A percentile compares a stretch with the other conserved stretches of the same genome.
Conservation (phyloP, 2,329 filamentous ascomycete genomes). For the Botrytis pseudocinerea region DNA sequence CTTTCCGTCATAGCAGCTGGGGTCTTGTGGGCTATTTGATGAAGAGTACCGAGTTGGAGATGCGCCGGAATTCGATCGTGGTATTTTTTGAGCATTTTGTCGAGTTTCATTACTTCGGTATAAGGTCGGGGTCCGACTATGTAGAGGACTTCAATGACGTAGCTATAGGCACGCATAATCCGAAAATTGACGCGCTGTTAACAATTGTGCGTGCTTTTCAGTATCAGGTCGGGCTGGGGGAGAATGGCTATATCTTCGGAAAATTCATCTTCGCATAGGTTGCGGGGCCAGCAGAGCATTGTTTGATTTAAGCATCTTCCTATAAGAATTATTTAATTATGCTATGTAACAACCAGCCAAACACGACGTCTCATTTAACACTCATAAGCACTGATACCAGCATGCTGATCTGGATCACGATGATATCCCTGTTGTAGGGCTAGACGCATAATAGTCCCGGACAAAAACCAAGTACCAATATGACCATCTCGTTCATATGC, state of each 20-base stretch:
- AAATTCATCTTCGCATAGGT: slow-evolving; percentile 66
- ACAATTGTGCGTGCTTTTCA: slow-evolving; percentile 59
- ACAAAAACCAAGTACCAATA: slow-evolving; percentile 56
- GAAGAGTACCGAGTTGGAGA: slow-evolving; percentile 51
- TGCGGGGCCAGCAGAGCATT: slow-evolving; percentile 47
- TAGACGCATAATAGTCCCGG: slow-evolving; percentile 51
- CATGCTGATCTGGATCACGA: slow-evolving; percentile 54
- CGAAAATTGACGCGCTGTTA: slow-evolving; percentile 55
- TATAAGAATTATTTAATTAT: slow-evolving; percentile 46
- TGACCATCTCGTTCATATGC: slow-evolving; percentile 50
- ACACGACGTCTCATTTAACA: slow-evolving; percentile 63
- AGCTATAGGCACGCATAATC: slow-evolving; percentile 51
- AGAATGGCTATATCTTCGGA: slow-evolving; percentile 55
- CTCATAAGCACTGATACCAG: slow-evolving; percentile 52
- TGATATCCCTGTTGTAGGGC: slow-evolving; percentile 62
- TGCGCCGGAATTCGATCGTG: slow-evolving; percentile 50
- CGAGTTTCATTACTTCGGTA: slow-evolving; percentile 51
- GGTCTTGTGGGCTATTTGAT: slow-evolving; percentile 51
- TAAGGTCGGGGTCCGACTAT: slow-evolving; percentile 51
- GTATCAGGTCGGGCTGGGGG: slow-evolving; percentile 54
- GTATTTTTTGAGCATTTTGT: slow-evolving; percentile 48
- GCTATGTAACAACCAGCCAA: slow-evolving; percentile 56
- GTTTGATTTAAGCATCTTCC: neutral
- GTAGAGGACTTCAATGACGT: slow-evolving; percentile 54
- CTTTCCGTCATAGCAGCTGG: slow-evolving; percentile 51